A percentile compares a stretch with the other conserved stretches of the same genome.
These are phyloP conservation scores for Apiospora sp. DNA, from an alignment of 2,329 filamentous ascomycete species.

Conservation along the genomic window DNA sequence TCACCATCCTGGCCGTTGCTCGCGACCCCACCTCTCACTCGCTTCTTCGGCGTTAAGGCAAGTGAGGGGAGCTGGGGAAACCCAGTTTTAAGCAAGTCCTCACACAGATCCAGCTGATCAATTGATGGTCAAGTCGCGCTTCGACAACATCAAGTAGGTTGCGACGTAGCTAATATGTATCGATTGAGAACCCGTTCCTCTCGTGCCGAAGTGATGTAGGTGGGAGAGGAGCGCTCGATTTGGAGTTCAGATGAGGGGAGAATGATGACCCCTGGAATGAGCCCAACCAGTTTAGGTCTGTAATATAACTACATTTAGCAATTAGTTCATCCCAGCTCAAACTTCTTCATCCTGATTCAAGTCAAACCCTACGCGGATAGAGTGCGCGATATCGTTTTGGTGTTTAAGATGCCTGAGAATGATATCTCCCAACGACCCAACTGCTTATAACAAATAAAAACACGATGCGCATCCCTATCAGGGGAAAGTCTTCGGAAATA, in stretches of 20 bases:
- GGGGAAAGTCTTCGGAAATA: too few species aligned
- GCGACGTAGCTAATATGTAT: not conserved
- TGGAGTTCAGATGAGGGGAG: conserved; percentile 1
- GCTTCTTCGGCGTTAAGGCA: not conserved
- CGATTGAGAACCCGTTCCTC: not conserved
- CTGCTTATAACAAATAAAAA: too few species aligned
- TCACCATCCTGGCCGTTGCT: conserved; percentile 56
- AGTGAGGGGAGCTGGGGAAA: not conserved
- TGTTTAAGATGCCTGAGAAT: too few species aligned
- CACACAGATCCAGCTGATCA: not conserved
- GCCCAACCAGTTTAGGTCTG: not conserved
- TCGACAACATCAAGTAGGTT: not conserved
- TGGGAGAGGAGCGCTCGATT: not conserved
- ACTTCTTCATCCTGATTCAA: too few species aligned
- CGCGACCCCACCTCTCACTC: not conserved
- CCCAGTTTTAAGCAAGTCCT: not conserved
- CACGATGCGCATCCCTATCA: too few species aligned
- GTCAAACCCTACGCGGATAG: too few species aligned
- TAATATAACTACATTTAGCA: not conserved
- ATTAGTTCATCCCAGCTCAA: not conserved
- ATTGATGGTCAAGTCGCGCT: not conserved
- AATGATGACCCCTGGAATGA: not conserved
- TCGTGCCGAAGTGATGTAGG: not conserved
- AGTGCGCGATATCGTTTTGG: too few species aligned
- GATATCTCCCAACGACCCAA: too few species aligned